Percentiles rank a stretch among this genome's conserved stretches.
phyloP scores from a whole-genome alignment of 176 grass and related monocot genomes.

The Tillandsia leiboldiana region DNA sequence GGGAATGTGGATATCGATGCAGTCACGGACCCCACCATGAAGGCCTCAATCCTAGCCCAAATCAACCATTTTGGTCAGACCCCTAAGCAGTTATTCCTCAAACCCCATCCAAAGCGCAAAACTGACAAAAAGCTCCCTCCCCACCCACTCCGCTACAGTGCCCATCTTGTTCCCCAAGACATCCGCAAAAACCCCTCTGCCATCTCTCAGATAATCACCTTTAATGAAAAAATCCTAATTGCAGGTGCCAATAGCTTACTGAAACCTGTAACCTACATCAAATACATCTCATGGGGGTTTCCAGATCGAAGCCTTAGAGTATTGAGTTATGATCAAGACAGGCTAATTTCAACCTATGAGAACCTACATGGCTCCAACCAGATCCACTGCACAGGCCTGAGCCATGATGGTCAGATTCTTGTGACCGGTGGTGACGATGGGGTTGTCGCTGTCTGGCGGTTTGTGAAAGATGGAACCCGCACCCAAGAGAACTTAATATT shows the following conservation, averaged over 20 bases:
- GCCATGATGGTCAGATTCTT: conserved; percentile 86
- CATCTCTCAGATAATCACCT: conserved; percentile 84
- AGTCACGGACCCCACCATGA: conserved; percentile 93
- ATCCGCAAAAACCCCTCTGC: conserved; percentile 58
- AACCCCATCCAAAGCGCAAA: conserved; percentile 72
- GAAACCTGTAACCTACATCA: conserved; percentile 65
- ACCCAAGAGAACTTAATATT: conserved; percentile 40
- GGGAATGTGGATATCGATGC: conserved; percentile 98
- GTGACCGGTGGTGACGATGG: conserved; percentile 82
- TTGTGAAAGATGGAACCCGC: conserved; percentile 70
- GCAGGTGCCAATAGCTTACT: conserved; percentile 64
- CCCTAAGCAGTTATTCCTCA: conserved; percentile 91
- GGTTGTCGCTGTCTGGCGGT: conserved; percentile 82
- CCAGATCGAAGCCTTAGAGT: conserved; percentile 91
- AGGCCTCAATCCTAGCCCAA: conserved; percentile 98
- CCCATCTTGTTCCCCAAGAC: conserved; percentile 72
- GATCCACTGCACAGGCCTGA: conserved; percentile 93
- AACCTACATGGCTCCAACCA: conserved; percentile 89
- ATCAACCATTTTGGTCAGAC: conserved; percentile 99
- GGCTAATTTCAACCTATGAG: conserved; percentile 84
- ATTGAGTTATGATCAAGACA: conserved; percentile 93
- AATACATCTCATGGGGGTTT: conserved; percentile 95
- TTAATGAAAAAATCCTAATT: conserved; percentile 80
- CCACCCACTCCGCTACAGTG: conserved; percentile 73
- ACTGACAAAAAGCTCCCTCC: conserved; percentile 74